phyloP scores from a whole-genome alignment of 768 basidiomycete genomes.

The Termitomyces heimii region DNA sequence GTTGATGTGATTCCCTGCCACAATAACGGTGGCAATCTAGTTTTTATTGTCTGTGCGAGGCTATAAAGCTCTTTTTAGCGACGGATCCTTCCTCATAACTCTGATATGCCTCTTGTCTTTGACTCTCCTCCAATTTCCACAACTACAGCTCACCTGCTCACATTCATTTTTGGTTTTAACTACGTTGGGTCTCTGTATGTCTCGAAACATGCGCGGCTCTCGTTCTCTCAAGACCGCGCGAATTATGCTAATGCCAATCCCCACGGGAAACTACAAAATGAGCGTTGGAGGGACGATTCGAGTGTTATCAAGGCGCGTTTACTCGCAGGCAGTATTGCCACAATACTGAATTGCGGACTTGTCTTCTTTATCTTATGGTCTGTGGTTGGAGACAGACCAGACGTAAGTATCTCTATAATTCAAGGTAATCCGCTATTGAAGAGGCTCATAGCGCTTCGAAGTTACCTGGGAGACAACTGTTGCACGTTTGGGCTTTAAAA shows the following conservation, averaged over 20 bases:
- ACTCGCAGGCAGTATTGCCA: constrained; percentile 58
- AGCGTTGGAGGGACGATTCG: constrained; percentile 77
- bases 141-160: constrained; percentile 44
- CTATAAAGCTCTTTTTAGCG: neutral
- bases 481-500: constrained; percentile 34
- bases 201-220: constrained; percentile 56
- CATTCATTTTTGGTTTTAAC: constrained; percentile 49
- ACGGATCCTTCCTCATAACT: neutral
- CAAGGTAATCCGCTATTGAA: neutral
- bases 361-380: constrained; percentile 40
- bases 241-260: constrained; percentile 20
- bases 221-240: constrained; percentile 31
- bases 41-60: neutral
- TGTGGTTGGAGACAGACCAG: constrained; percentile 15
- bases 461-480: constrained; percentile 25
- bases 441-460: constrained; percentile 7
- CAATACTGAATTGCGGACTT: constrained; percentile 46
- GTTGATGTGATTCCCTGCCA: neutral
- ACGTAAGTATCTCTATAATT: constrained; percentile 11
- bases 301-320: constrained; percentile 79
- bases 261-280: constrained; percentile 24
- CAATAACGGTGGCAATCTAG: constrained; percentile 3
- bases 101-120: constrained; percentile 21
- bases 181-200: constrained; percentile 87
- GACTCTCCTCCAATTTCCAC: constrained; percentile 22